Evolutionary conservation across 23 red algal genomes (phyloP), one percentile per base, ranked within the genome.

Genomic region (Gracilaria vermiculophylla): DNA sequence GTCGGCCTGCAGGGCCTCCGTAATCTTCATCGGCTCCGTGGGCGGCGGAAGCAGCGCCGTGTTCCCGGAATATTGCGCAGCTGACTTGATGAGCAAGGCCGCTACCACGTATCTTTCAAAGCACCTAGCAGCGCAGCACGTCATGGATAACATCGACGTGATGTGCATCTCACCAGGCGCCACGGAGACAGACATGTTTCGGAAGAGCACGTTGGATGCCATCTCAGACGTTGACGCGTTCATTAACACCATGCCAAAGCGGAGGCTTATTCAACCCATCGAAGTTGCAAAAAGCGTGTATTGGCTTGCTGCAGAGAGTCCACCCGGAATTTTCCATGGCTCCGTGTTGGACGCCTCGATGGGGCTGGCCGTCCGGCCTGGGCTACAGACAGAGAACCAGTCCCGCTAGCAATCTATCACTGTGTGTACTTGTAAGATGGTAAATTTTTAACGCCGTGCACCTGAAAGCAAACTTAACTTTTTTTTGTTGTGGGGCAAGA

Each of bases 161-260:
- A 69, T 85, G 42, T 94, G 92, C 32, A 62, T 94, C 31, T 64
- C 92, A 53, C 92, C 92, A 17, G 92, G 92, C 14, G 92, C 92
- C n/a, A 94, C 92, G n/a, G 92, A 94, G 75, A 94, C 92, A 14
- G 92, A 85, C 12, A 94, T 94, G 92, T 94, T 94, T 29, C 44
- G 77, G 15, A 39, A 64, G 52, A 83, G 76, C 76, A 94, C 92
- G 14, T 45, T 94, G 15, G 52, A 40, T n/a, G 67, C 41, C 41
- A 36, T 85, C 16, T 37, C 60, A 0, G 54, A 88, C 60, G 72
- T 55, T 16, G 83, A 45, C 35, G 69, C 49, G n/a, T 94, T 94
- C 71, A 56, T 94, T 16, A 83, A 55, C 44, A 79, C 73, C 39
- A 94, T 94, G 92, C 92, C 92, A 16, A 94, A 94, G 60, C 56